Base-by-base conservation (phyloP, 2,329 filamentous ascomycete genomes). In the Hirsutella rhossiliensis region DNA sequence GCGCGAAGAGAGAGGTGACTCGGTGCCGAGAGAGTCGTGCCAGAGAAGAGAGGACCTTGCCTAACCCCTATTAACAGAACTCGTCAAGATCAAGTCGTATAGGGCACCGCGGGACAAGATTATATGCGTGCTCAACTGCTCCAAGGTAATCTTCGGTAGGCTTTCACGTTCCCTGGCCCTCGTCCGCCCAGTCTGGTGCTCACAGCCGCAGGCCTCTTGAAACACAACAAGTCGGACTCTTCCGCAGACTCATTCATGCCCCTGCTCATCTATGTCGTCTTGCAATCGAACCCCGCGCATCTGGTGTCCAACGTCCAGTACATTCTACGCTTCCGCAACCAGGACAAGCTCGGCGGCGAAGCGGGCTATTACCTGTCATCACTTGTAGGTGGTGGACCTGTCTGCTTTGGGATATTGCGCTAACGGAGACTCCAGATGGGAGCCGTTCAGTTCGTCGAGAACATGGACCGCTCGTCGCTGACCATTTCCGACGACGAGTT, bases 301-400 rank as follows among this genome's bases (percentile, higher is more conserved):
- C 70, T 98, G 30, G 89, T 97, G 23, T 96, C 89, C 47, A 98
- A 98, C 61, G 87, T 98, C 3, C 92, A 98, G 63, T 98, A 98
- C 62, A 97, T 98, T 50, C 71, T 97, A 42, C 82, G 94, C 39
- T 98, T 98, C 68, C 80, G 92, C 42, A 96, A 97, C 57, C 92
- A 96, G 63, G 92, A 98, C 43, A 97, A 97, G 62, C 78, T 98
- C 1, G 86, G 85, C 20, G 92, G 92, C n/a, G 92, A 98, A 68
- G 90, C 92, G 13, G 92, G 92, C 12, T 98, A 98, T 64, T 98
- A 98, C 63, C 77, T 98, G 44, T 97, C 90, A 29, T 97, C 92
- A 8, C 67, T 98, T 53, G 84, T 88, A 23, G 11, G 40, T 17
- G 11, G 12, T 11, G 12, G 4, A 28, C n/a, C 2, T n/a, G 12